Evolutionary conservation across 495 filamentous ascomycete species (phyloP).

Genomic region (Penicillium goetzii): DNA sequence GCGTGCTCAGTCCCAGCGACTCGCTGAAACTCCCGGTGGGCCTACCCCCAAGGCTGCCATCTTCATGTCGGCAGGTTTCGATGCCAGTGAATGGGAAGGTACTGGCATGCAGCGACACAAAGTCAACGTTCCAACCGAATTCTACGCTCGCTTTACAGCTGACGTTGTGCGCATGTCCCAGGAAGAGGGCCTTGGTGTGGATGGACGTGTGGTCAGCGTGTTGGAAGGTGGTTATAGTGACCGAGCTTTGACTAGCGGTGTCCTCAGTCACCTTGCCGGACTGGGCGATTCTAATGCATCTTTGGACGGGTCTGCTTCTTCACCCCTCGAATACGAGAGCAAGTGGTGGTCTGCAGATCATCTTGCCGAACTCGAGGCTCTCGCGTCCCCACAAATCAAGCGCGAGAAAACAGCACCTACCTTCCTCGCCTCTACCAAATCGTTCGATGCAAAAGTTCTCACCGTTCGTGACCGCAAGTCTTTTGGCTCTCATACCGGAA

Average conservation of each 20-base stretch:
- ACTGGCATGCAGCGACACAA: constrained; percentile 90
- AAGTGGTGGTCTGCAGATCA: constrained; percentile 75
- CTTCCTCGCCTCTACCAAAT: constrained; percentile 75
- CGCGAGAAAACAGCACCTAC: constrained; percentile 59
- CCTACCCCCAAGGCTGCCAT: constrained; percentile 76
- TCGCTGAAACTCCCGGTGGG: constrained; percentile 55
- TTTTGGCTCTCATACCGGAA: constrained; percentile 34
- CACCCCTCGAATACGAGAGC: constrained; percentile 54
- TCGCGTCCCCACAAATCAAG: constrained; percentile 57
- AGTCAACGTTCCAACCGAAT: constrained; percentile 93
- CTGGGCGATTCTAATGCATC: constrained; percentile 50
- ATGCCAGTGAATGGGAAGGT: constrained; percentile 94
- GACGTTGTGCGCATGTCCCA: constrained; percentile 82
- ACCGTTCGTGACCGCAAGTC: constrained; percentile 57
- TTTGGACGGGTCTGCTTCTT: background rate
- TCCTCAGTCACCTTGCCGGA: constrained; percentile 85
- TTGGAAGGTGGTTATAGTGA: constrained; percentile 96
- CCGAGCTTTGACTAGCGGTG: constrained; percentile 81
- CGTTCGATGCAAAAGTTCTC: constrained; percentile 75
- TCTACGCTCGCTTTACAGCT: constrained; percentile 86
- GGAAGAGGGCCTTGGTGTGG: constrained; percentile 74
- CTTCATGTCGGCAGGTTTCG: constrained; percentile 94
- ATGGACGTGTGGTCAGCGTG: constrained; percentile 87
- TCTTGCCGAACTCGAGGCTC: constrained; percentile 67
- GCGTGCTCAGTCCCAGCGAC: constrained; percentile 64